These are phyloP conservation scores for Phyllosticta ampelicida DNA, from an alignment of 2,329 filamentous ascomycete genomes.

Conservation along the genomic window DNA sequence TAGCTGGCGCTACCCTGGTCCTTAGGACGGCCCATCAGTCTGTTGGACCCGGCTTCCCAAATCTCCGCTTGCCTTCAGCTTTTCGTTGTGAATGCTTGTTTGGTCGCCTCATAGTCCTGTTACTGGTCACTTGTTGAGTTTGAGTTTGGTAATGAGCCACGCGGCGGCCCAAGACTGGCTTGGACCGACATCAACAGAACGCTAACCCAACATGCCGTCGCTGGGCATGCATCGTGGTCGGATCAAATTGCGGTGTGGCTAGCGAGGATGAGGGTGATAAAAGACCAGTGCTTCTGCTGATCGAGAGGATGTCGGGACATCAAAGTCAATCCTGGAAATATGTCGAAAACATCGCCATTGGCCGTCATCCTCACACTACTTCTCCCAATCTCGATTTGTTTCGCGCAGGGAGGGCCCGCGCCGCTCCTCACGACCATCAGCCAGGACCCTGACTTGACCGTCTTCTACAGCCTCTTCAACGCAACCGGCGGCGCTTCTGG, in stretches of 20 bases:
- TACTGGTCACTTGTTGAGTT: neutral
- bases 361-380: neutral
- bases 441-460: neutral
- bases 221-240: neutral
- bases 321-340: neutral
- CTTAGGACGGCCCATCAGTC: neutral
- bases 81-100: neutral
- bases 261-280: neutral
- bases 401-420: neutral
- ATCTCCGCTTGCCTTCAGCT: neutral
- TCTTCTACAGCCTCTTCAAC: slow-evolving; percentile 1
- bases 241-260: neutral
- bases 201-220: neutral
- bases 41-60: neutral
- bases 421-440: slow-evolving; percentile 1
- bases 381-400: neutral
- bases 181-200: neutral
- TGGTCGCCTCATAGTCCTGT: neutral
- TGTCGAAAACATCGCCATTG: neutral
- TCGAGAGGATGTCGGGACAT: neutral
- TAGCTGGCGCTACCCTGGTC: neutral
- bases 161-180: neutral
- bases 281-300: neutral
- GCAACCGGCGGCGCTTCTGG: neutral
- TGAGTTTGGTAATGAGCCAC: neutral